Conservation (phyloP, 2,329 filamentous ascomycete species). For the Claviceps sp. region DNA sequence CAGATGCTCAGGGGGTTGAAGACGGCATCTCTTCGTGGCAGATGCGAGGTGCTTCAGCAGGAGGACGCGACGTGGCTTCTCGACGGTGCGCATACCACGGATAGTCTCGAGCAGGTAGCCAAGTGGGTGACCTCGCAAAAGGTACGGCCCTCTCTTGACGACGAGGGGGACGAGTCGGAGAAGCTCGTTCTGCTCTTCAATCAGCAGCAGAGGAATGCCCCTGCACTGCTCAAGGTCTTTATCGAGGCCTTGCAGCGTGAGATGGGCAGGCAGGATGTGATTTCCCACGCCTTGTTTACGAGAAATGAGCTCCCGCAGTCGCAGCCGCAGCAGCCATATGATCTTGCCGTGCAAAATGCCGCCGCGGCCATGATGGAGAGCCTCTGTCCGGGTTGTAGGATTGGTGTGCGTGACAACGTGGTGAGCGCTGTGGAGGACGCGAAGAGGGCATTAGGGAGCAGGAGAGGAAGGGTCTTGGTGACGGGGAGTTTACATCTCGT, state of each 20-base stretch:
- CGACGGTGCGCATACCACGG: conserved; percentile 78
- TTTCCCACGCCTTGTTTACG: conserved; percentile 67
- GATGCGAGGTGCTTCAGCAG: conserved; percentile 55
- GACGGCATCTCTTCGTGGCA: conserved; percentile 55
- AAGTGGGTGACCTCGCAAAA: conserved; percentile 56
- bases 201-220: conserved; percentile 73
- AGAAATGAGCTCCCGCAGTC: conserved; percentile 46
- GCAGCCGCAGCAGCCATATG: conserved; percentile 9
- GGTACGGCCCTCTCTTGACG: background rate
- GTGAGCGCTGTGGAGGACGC: conserved; percentile 53
- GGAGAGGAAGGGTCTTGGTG: conserved; percentile 43
- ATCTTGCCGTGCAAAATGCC: conserved; percentile 48
- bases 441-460: conserved; percentile 24
- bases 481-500: conserved; percentile 81
- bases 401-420: conserved; percentile 51
- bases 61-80: conserved; percentile 58
- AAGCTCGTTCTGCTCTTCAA: conserved; percentile 66
- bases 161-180: conserved; percentile 13
- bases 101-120: conserved; percentile 65
- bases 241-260: conserved; percentile 37
- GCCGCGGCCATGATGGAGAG: conserved; percentile 48
- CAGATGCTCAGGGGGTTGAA: conserved; percentile 53
- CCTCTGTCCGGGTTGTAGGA: conserved; percentile 32
- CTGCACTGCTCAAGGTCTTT: conserved; percentile 48
- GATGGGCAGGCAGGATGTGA: conserved; percentile 30